Evolutionary conservation across 106 monocot genomes (phyloP).

Genomic region (Agapanthus africanus): DNA sequence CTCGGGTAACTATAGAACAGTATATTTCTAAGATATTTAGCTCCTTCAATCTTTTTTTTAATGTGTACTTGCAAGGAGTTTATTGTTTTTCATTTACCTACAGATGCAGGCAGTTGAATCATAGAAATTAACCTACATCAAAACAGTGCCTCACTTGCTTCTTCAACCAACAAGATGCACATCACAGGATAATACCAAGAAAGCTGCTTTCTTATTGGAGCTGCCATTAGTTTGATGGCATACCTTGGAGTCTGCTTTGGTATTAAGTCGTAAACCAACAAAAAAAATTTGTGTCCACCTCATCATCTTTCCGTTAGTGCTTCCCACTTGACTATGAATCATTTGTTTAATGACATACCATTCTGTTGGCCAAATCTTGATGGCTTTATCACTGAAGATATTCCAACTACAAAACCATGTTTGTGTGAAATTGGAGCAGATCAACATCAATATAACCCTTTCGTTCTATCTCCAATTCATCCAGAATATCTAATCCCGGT

Average conservation of each 20-base stretch:
- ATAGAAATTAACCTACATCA: neutral
- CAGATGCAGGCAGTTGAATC: no score
- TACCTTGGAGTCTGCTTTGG: neutral
- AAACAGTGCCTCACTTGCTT: neutral
- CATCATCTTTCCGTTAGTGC: neutral
- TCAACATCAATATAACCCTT: neutral
- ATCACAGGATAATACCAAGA: neutral
- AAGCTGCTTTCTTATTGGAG: constrained; percentile 1
- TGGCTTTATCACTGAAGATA: neutral
- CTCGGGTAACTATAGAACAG: no score
- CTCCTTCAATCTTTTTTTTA: neutral
- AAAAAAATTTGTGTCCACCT: neutral
- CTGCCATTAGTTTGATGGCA: neutral
- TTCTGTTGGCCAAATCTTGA: neutral
- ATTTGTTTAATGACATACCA: neutral
- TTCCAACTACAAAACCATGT: neutral
- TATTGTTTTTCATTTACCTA: neutral
- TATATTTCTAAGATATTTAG: no score
- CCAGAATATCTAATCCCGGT: neutral
- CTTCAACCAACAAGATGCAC: neutral
- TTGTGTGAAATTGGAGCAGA: constrained; percentile 1
- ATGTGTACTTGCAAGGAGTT: neutral
- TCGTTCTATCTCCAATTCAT: neutral
- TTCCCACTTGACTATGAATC: neutral
- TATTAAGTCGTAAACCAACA: neutral